These are phyloP conservation scores for Castanea mollissima DNA, from an alignment of 306 rosid species.

Conservation along the genomic window DNA sequence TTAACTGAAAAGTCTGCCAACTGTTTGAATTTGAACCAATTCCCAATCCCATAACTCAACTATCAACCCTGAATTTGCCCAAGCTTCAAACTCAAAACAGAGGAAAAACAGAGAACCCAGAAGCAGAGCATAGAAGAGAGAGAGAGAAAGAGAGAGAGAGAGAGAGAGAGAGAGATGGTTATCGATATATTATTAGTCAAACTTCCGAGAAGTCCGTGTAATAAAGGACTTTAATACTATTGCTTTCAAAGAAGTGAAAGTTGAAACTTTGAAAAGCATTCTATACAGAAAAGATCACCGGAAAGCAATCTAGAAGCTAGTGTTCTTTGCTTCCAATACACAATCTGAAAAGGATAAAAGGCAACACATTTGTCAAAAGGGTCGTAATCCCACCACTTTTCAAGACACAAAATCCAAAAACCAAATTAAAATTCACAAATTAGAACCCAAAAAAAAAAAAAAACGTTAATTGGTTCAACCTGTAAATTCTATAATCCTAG, in stretches of 20 bases:
- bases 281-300: no score
- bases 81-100: background rate
- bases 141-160: background rate
- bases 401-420: no score
- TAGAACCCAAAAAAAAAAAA: no score
- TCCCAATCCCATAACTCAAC: slow-evolving; percentile 41
- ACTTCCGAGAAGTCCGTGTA: slow-evolving; percentile 18
- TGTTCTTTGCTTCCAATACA: no score
- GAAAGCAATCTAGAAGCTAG: no score
- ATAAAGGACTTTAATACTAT: background rate
- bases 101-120: slow-evolving; percentile 15
- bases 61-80: slow-evolving; percentile 12
- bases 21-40: slow-evolving; percentile 32
- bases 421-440: no score
- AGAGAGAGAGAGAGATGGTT: background rate
- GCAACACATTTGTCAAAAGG: no score
- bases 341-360: no score
- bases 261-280: no score
- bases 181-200: slow-evolving; percentile 6
- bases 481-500: no score
- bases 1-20: slow-evolving; percentile 23
- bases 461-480: no score
- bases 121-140: background rate
- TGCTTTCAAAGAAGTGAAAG: background rate
- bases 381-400: no score